Percentiles rank a stretch among this genome's conserved stretches.
These are phyloP conservation scores for Trametopsis cervina DNA, from an alignment of 768 basidiomycete species.

Conservation along the genomic window DNA sequence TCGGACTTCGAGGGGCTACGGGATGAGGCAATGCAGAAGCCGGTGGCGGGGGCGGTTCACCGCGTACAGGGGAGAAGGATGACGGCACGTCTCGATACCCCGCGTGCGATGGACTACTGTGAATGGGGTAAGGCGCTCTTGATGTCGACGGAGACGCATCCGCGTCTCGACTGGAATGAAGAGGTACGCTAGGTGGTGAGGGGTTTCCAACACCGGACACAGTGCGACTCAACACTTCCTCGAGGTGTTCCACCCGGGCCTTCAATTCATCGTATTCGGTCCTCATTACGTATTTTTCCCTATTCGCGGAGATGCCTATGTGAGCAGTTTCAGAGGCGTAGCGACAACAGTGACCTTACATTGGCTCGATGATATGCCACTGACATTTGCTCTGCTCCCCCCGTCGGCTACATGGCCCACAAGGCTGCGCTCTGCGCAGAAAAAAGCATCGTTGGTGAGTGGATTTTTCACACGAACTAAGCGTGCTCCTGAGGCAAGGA, in stretches of 20 bases:
- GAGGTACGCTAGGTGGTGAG: slow-evolving; percentile 17
- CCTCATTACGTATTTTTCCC: slow-evolving; percentile 77
- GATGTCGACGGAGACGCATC: slow-evolving; percentile 19
- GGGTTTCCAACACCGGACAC: slow-evolving; percentile 18
- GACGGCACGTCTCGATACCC: slow-evolving; percentile 11
- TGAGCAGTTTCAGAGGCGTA: slow-evolving; percentile 1
- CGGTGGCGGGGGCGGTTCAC: slow-evolving; percentile 12
- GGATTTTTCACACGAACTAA: too few relatives aligned
- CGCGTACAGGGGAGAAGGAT: slow-evolving; percentile 14
- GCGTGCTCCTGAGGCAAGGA: too few relatives aligned
- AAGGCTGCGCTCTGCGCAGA: slow-evolving; percentile 60
- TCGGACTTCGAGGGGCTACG: not conserved
- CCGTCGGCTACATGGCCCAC: slow-evolving; percentile 72
- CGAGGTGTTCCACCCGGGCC: slow-evolving; percentile 31
- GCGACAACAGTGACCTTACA: slow-evolving; percentile 40
- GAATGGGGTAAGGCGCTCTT: slow-evolving; percentile 18
- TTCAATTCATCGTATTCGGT: slow-evolving; percentile 73
- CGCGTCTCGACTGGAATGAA: slow-evolving; percentile 14
- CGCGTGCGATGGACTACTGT: slow-evolving; percentile 6
- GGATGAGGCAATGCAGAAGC: not conserved
- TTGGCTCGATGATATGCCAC: slow-evolving; percentile 78
- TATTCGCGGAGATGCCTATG: slow-evolving; percentile 19
- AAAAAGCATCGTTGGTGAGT: too few relatives aligned
- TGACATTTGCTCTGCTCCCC: slow-evolving; percentile 77
- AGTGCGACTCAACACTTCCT: slow-evolving; percentile 22